A percentile compares a stretch with the other conserved stretches of the same genome.
These are phyloP conservation scores for Colletotrichum sansevieriae DNA, from an alignment of 2,329 filamentous ascomycete genomes.

Conservation along the genomic window DNA sequence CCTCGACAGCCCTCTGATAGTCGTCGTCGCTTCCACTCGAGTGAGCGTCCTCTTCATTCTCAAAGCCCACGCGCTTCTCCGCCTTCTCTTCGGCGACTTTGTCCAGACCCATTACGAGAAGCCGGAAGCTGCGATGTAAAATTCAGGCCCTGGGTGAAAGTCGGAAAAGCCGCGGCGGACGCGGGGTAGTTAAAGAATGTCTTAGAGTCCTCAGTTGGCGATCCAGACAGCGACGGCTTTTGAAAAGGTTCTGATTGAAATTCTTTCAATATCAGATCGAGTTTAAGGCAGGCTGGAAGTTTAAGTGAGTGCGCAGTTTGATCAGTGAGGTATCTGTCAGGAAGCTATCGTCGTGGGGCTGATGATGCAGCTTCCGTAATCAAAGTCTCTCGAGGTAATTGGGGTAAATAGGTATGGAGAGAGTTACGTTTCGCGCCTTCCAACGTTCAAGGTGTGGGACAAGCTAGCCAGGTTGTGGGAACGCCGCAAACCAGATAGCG, in stretches of 20 bases:
- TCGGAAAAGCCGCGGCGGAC: constrained; percentile 13
- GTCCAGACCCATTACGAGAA: constrained; percentile 14
- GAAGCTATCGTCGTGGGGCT: background rate
- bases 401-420: background rate
- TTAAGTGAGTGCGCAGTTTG: constrained; percentile 11
- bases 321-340: constrained; percentile 3
- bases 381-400: background rate
- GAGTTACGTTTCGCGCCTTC: background rate
- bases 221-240: background rate
- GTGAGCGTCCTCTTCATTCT: constrained; percentile 53
- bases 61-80: constrained; percentile 47
- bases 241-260: constrained; percentile 3
- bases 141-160: constrained; percentile 5
- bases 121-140: background rate
- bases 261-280: constrained; percentile 16
- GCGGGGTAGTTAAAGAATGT: constrained; percentile 33
- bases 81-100: constrained; percentile 33
- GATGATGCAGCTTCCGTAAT: constrained; percentile 17
- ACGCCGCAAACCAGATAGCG: background rate
- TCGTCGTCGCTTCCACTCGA: constrained; percentile 67
- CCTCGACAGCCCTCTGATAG: constrained; percentile 62
- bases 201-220: constrained; percentile 9
- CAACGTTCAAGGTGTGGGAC: background rate
- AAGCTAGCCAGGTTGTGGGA: constrained; percentile 5
- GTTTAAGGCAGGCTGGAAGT: background rate